Conservation (phyloP, 805 yeast species). For the Metschnikowia koreensis region DNA sequence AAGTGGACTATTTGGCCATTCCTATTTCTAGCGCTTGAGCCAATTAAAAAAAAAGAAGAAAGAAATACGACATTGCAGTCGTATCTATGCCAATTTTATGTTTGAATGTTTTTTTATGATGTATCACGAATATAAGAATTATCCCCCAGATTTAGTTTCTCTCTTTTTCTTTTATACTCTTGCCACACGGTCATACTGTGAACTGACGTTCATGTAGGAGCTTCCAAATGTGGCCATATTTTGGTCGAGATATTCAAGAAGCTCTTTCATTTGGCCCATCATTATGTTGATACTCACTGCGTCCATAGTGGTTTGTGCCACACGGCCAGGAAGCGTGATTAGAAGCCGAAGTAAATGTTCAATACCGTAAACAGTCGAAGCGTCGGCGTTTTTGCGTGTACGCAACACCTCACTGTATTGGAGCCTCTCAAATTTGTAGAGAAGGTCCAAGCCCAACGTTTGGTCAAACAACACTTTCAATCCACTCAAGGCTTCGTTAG, state of each 20-base stretch:
- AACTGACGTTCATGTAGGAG: slow-evolving; percentile 37
- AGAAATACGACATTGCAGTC: no score
- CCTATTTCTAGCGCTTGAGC: slow-evolving; percentile 28
- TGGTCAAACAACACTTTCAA: slow-evolving; percentile 71
- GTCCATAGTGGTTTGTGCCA: slow-evolving; percentile 79
- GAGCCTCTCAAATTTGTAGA: slow-evolving; percentile 74
- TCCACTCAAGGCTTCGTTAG: slow-evolving; percentile 65
- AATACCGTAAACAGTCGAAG: slow-evolving; percentile 54
- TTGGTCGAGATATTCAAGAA: slow-evolving; percentile 51
- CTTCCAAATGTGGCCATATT: slow-evolving; percentile 37
- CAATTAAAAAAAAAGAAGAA: no score
- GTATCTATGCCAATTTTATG: background rate
- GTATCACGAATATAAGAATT: slow-evolving; percentile 6
- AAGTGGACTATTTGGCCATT: slow-evolving; percentile 60
- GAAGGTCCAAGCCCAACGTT: slow-evolving; percentile 62
- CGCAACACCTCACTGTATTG: slow-evolving; percentile 57
- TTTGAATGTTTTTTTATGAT: background rate
- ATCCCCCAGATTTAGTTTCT: no score
- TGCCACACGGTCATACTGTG: slow-evolving; percentile 38
- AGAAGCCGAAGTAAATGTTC: slow-evolving; percentile 79
- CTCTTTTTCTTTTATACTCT: background rate
- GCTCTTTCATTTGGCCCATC: slow-evolving; percentile 51
- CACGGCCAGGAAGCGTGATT: slow-evolving; percentile 78
- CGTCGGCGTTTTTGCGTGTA: slow-evolving; percentile 24
- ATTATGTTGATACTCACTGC: slow-evolving; percentile 60